Evolutionary conservation across 352 stramenopile genomes (phyloP), one percentile per base, ranked within the genome.

Genomic region (Phytophthora pistaciae): DNA sequence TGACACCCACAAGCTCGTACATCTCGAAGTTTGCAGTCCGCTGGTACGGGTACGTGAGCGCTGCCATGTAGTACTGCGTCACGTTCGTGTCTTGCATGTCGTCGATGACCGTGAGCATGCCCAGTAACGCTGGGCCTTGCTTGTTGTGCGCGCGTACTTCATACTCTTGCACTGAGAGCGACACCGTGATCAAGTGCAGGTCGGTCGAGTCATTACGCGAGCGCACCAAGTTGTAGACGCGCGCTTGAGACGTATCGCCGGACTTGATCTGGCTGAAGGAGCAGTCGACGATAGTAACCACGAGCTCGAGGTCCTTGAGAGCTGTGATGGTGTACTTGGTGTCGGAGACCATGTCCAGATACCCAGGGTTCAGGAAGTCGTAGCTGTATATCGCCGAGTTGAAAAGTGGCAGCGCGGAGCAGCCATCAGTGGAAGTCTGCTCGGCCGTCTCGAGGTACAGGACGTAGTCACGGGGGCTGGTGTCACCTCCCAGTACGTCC

Each of bases 231-330:
- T 72, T 78, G 68, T 70, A 79, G 23, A 79, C 64, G 11, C 50
- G 70, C 13, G 57, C 69, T 7, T 27, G 38, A 18, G 69, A 70
- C 0, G 50, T 29, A 54, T 70, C 59, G 0, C 55, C 54, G 11
- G 65, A 3, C 11, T 66, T 21, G 27, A 89, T 57, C 27, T 62
- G 48, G 3, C 25, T 64, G 5, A 64, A 80, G 1, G 72, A 69
- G 58, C 82, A 89, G 55, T 87, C 82, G 0, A 86, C 75, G 0
- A 87, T 60, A 0, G 68, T 65, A 0, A 77, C 14, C 27, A 89
- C 68, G 3, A 89, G 70, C 56, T 89, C 82, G 2, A 68, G 31
- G 0, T 78, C 64, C 0, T 16, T 20, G 18, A 86, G 38, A 33
- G 56, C 69, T 9, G 67, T 80, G 27, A 81, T 42, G 57, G 77